Conservation (phyloP, 2,329 filamentous ascomycete genomes). For the Aspergillus pseudoviridinutans region DNA sequence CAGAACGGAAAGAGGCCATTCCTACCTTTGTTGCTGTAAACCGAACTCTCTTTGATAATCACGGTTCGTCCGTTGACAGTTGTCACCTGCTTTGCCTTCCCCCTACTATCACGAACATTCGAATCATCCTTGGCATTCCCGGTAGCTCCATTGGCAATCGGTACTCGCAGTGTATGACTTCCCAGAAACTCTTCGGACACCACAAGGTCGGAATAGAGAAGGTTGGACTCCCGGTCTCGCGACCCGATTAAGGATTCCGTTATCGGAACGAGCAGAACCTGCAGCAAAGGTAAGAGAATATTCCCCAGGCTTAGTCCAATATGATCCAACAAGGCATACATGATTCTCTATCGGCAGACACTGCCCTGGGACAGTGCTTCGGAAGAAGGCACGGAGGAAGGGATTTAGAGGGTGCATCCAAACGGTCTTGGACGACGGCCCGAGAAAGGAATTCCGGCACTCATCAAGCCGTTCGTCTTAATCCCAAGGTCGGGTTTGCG, state of each 20-base stretch:
- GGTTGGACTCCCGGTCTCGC: constrained; percentile 81
- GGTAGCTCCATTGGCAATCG: constrained; percentile 48
- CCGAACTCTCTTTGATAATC: constrained; percentile 85
- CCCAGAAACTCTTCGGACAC: constrained; percentile 90
- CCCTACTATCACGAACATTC: constrained; percentile 77
- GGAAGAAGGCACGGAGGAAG: constrained; percentile 97
- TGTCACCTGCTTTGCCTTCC: constrained; percentile 89
- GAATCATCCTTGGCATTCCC: constrained; percentile 50
- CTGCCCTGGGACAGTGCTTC: constrained; percentile 86
- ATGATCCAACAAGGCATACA: constrained; percentile 40
- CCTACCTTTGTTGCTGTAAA: constrained; percentile 94
- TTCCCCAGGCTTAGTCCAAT: constrained; percentile 11
- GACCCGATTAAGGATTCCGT: constrained; percentile 87
- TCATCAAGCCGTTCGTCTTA: constrained; percentile 36
- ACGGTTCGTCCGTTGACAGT: constrained; percentile 91
- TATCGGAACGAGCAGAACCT: constrained; percentile 85
- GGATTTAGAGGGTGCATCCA: constrained; percentile 99
- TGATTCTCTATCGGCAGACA: constrained; percentile 89
- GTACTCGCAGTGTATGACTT: constrained; percentile 91
- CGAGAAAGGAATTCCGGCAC: constrained; percentile 27
- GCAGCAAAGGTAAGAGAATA: constrained; percentile 10
- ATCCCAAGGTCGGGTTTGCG: constrained; percentile 19
- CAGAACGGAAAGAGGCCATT: not conserved
- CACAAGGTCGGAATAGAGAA: constrained; percentile 73
- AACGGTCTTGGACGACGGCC: constrained; percentile 42